Evolutionary conservation across 768 basidiomycete genomes (phyloP), one percentile per base, ranked within the genome.

Genomic region (Lactifluus pinguis): DNA sequence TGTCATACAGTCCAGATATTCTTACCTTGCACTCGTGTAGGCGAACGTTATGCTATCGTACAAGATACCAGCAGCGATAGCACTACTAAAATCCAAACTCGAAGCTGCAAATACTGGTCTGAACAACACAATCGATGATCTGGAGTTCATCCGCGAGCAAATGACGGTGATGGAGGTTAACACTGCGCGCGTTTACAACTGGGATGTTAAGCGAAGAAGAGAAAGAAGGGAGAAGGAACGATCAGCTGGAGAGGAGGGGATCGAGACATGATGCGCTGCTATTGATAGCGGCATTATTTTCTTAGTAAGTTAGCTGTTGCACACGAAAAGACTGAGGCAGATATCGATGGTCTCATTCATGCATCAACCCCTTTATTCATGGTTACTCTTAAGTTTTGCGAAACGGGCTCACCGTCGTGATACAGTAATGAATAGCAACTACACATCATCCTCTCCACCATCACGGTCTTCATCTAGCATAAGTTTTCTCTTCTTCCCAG

Each of bases 41-140:
- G 97, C 97, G 7, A 98, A 98, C 65, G 92, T 95, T 2, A 98
- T 98, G 95, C 78, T 99, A 2, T 90, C 93, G 0, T 99, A 99
- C 76, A 88, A 87, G 63, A 75, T 95, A 29, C 79, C 83, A 1
- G 83, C 82, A 15, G 97, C 97, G 2, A 80, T 87, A 58, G 71
- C 79, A 1, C 80, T 98, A 8, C 76, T 99, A 0, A 73, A 79
- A 57, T 80, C 82, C 29, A 98, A 98, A 73, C 82, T 95, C 32
- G 72, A 76, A 0, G 77, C 80, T 0, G 95, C 95, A 0, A 81
- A 90, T 69, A 74, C 74, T 13, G 82, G 77, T 58, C 74, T 95
- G 53, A 69, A 76, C 30, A 84, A 85, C 69, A 84, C 87, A 0
- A 76, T 86, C 47, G 92, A 95, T 68, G 97, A 98, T 71, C 77